These are phyloP conservation scores for Blastobotrys parvus DNA, from an alignment of 805 yeast genomes.

Conservation along the genomic window DNA sequence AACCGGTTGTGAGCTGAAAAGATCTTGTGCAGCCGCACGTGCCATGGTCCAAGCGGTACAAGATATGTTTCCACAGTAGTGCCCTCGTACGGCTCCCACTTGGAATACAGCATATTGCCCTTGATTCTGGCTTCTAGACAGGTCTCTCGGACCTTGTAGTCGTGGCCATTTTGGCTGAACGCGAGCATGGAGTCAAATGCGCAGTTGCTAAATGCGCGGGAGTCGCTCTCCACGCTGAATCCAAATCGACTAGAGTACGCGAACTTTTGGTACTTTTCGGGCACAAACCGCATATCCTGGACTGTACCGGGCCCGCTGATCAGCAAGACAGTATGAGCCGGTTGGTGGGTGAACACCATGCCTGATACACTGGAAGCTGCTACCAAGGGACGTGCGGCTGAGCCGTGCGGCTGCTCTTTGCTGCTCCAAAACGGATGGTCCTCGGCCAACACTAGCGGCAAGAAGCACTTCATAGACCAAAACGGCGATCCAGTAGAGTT, in stretches of 20 bases:
- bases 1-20: conserved; percentile 3
- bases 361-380: conserved; percentile 9
- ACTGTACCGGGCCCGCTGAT: conserved; percentile 10
- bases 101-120: conserved; percentile 9
- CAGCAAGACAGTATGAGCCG: conserved; percentile 6
- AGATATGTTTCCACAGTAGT: conserved; percentile 18
- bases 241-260: conserved; percentile 21
- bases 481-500: conserved; percentile 22
- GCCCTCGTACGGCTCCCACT: conserved; percentile 16
- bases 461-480: conserved; percentile 20
- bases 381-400: not conserved
- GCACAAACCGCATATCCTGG: conserved; percentile 5
- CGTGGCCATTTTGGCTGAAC: conserved; percentile 14
- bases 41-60: conserved; percentile 16
- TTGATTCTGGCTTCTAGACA: conserved; percentile 5
- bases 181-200: conserved; percentile 19
- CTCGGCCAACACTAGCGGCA: conserved; percentile 17
- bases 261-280: conserved; percentile 21
- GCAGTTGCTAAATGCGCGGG: conserved; percentile 8
- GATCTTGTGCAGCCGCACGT: conserved; percentile 16
- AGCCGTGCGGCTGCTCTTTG: conserved; percentile 7
- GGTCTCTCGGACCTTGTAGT: conserved; percentile 11
- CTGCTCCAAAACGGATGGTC: conserved; percentile 18
- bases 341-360: conserved; percentile 8
- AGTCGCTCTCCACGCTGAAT: conserved; percentile 15